Percentiles rank a stretch among this genome's conserved stretches.
phyloP scores from a whole-genome alignment of 2,329 filamentous ascomycete genomes.

The Phyllachora maydis region DNA sequence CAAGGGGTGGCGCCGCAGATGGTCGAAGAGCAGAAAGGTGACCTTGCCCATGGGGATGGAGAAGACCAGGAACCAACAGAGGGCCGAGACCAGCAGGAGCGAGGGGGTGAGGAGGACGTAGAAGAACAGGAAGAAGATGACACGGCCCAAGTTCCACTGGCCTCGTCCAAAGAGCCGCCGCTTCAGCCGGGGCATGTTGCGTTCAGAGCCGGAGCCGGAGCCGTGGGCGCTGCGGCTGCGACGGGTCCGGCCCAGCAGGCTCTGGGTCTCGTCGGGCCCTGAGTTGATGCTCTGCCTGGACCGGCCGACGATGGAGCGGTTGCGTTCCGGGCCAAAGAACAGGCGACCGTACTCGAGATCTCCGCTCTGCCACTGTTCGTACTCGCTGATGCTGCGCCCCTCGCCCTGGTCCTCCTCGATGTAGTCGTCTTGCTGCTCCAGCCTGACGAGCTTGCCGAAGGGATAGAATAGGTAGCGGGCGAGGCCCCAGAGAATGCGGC shows the following conservation, averaged over 20 bases:
- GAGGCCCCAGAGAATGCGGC: slow-evolving; percentile 64
- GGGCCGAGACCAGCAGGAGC: slow-evolving; percentile 63
- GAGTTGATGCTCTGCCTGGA: slow-evolving; percentile 82
- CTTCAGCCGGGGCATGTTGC: slow-evolving; percentile 33
- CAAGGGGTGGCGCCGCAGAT: slow-evolving; percentile 78
- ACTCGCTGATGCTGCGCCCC: slow-evolving; percentile 92
- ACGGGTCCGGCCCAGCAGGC: slow-evolving; percentile 53
- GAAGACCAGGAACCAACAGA: slow-evolving; percentile 95
- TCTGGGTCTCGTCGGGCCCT: slow-evolving; percentile 65
- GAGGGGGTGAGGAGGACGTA: slow-evolving; percentile 79
- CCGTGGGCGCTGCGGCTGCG: too few relatives aligned
- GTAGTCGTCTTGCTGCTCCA: slow-evolving; percentile 88
- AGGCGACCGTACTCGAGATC: slow-evolving; percentile 88
- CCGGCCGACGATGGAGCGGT: slow-evolving; percentile 65
- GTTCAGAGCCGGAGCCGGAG: slow-evolving; percentile 12
- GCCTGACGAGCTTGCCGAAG: slow-evolving; percentile 86
- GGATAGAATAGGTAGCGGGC: slow-evolving; percentile 82
- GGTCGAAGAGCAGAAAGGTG: slow-evolving; percentile 72
- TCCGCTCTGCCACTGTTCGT: slow-evolving; percentile 96
- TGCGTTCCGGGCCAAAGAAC: slow-evolving; percentile 72
- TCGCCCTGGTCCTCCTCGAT: slow-evolving; percentile 88
- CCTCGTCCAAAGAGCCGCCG: slow-evolving; percentile 83
- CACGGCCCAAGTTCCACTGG: slow-evolving; percentile 83
- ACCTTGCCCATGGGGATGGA: slow-evolving; percentile 98
- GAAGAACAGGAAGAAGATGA: slow-evolving; percentile 93